Conservation (phyloP, 2,329 filamentous ascomycete species). For the Colletotrichum aenigma region DNA sequence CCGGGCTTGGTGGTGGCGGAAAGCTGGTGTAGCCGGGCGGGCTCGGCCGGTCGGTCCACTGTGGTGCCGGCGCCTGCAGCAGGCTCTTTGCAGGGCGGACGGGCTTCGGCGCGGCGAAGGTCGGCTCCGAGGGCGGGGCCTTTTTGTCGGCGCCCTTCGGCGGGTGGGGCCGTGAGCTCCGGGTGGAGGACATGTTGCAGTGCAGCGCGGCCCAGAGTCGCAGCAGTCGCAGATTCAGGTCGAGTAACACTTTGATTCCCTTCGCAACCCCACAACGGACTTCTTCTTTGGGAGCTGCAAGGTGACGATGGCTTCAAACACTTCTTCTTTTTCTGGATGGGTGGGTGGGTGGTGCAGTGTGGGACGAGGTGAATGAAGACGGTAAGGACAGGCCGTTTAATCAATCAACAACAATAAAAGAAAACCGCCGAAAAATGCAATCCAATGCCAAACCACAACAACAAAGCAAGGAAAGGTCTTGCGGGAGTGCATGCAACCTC, state of each 20-base stretch:
- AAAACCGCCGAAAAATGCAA: not conserved
- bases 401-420: not conserved
- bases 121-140: not conserved
- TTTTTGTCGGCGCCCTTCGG: not conserved
- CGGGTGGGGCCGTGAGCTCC: slow-evolving; percentile 3
- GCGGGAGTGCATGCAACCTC: slow-evolving; percentile 2
- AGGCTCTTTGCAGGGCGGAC: not conserved
- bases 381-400: slow-evolving; percentile 9
- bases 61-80: not conserved
- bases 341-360: not conserved
- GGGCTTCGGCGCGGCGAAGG: slow-evolving; percentile 10
- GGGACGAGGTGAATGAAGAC: not conserved
- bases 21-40: slow-evolving; percentile 14
- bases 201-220: not conserved
- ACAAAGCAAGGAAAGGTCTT: slow-evolving; percentile 14
- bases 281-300: not conserved
- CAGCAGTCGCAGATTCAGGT: not conserved
- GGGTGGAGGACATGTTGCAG: slow-evolving; percentile 10
- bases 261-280: not conserved
- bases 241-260: not conserved
- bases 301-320: slow-evolving; percentile 1
- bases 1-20: slow-evolving; percentile 9
- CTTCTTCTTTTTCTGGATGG: not conserved
- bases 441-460: not conserved
- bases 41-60: not conserved